Evolutionary conservation across 176 grass and related monocot genomes (phyloP), one percentile per base, ranked within the genome.

Genomic region (Thinopyrum elongatum): DNA sequence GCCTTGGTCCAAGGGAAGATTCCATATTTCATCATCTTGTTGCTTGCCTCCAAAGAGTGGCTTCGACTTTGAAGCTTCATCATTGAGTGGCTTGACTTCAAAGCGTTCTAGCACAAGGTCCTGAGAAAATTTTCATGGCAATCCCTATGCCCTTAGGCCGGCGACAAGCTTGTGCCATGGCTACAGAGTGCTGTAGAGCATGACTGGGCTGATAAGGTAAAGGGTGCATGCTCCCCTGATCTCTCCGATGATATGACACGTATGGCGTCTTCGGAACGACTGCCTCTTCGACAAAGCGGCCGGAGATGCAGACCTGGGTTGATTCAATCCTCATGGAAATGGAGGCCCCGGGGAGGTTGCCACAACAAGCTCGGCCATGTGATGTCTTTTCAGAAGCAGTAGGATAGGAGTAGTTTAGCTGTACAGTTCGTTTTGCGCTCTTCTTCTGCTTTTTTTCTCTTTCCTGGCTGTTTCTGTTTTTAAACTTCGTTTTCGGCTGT

Each of bases 401-500:
- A 22, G 53, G 0, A 3, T 22, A 57, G 53, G 53, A 58, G 55
- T 58, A 58, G 7, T 8, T 58, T 58, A 58, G 21, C 55, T 58
- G 55, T 58, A 8, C 55, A 9, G 55, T 0, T 22, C 0, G 21
- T 58, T 58, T 22, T 58, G 55, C 19, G 7, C 0, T 53, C 49
- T 22, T 57, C 19, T 19, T 1, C 53, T 57, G 2, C 55, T 58
- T 58, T 0, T 57, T 57, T 57, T 3, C 19, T 58, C 55, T 22
- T 58, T 22, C 19, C 55, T 58, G 7, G 7, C 55, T 22, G 19
- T 58, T 58, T 58, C 19, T 57, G 53, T 58, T 58, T 58, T 22
- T 22, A 8, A 0, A 0, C 19, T 57, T 57, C 0, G 2, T 22
- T 57, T 57, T 58, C 19, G 19, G 53, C 0, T 22, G 53, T 58